Evolutionary conservation across 768 basidiomycete species (phyloP), one percentile per base, ranked within the genome.

Genomic region (Panaeolus papilionaceus): DNA sequence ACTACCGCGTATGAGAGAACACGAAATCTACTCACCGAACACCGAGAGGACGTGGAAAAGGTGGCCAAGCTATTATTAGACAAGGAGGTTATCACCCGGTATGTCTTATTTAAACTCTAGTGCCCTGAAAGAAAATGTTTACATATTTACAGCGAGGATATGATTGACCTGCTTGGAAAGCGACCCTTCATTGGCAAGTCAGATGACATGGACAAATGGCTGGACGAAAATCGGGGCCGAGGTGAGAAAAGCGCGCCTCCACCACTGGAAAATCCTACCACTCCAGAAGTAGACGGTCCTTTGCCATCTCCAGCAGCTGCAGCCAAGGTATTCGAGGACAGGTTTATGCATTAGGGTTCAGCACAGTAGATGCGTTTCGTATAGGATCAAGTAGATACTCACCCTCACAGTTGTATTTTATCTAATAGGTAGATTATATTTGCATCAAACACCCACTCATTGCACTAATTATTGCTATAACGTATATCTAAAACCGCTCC

Each of bases 181-280:
- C 88, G 94, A 63, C 93, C 94, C 28, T 95, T 95, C 73, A 79
- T 75, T n/a, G 88, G 88, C 70, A 86, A 87, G 67, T 82, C 87
- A 28, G 95, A 97, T 75, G 95, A 97, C 71, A 98, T 98, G 96
- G 96, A 98, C 81, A 93, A 92, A 76, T 97, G 95, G 92, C 85
- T 97, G n/a, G 95, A 97, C 74, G 87, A 92, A 75, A 87, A 94
- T 75, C 85, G 84, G 42, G 54, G 54, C 14, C 54, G 54, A 12
- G 85, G 84, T 45, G 87, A 87, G 72, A 84, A 85, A 62, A 88
- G 86, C 71, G 87, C 88, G n/a, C 88, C 88, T 23, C 87, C 90
- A 44, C 89, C 90, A 3, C 78, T 89, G 11, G 89, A 91, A 75
- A 69, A 76, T 8, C 71, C 78, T n/a, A 79, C 81, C 64, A 74